Base-by-base conservation (phyloP, 2,329 filamentous ascomycete genomes). In the Chrysosporium keratinophilum region DNA sequence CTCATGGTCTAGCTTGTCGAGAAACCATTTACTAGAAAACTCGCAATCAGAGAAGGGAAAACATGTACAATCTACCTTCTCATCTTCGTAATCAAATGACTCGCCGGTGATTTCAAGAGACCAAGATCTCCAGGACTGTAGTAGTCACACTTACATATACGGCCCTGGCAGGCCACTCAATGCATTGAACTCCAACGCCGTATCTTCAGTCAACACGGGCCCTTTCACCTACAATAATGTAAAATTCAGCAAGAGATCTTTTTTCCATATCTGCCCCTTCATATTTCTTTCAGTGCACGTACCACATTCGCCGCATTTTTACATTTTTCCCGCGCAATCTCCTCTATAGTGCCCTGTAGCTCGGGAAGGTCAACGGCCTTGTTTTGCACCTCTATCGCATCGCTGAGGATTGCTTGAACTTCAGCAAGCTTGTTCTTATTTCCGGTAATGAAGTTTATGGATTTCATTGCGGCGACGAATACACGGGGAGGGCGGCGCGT, bases 141-240 rank as follows among this genome's bases (percentile, higher is more conserved):
- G 3, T 9, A 11, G 19, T 42, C 15, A 14, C 15, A 72, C 81
- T 62, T 77, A 95, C 91, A 98, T 95, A 69, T 98, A 98, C 40
- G 91, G 88, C 1, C 93, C 93, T 1, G 93, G 93, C 31, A 98
- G 78, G n/a, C 89, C 90, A 56, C 87, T 82, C 57, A 96, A 79
- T 17, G 91, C 90, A 65, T 87, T 84, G 68, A 96, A 98, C 74
- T 89, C 94, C 47, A 98, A 77, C 61, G 89, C 89, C 14, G 93
- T 98, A 70, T 98, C 93, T 72, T 98, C 93, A 10, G 95, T 91
- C 39, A 98, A 77, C 7, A 96, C 93, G 2, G 94, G 90, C 0
- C 89, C 89, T 63, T 85, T 76, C 46, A 93, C 72, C 88, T 94
- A 52, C 17, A 33, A 44, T 50, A 5, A 44, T 35, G 11, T 28